These are phyloP conservation scores for Zarea fungicola DNA, from an alignment of 2,329 filamentous ascomycete genomes.

Conservation along the genomic window DNA sequence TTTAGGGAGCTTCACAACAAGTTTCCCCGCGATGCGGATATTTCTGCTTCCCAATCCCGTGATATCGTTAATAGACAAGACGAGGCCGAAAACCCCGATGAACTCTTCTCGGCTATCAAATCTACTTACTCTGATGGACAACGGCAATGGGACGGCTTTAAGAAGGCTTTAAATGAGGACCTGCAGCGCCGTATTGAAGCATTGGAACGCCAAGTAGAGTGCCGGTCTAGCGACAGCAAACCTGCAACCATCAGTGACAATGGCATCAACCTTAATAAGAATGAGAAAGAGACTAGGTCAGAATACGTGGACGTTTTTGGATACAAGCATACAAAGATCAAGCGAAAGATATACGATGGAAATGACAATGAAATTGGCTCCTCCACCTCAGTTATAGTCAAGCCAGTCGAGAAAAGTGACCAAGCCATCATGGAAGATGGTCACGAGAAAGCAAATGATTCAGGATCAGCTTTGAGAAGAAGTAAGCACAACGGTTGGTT, in stretches of 20 bases:
- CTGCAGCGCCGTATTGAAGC: constrained; percentile 12
- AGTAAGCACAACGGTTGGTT: constrained; percentile 11
- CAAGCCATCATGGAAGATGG: constrained; percentile 1
- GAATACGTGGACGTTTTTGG: constrained; percentile 40
- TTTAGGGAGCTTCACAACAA: constrained; percentile 15
- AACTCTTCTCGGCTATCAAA: constrained; percentile 35
- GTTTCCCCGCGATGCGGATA: constrained; percentile 3
- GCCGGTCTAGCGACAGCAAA: neutral
- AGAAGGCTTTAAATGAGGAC: constrained; percentile 29
- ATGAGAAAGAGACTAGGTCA: constrained; percentile 32
- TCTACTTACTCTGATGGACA: constrained; percentile 33
- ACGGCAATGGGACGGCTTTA: constrained; percentile 36
- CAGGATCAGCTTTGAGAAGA: too few relatives aligned
- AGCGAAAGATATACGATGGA: constrained; percentile 34
- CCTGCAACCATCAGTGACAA: neutral
- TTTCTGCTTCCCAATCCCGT: neutral
- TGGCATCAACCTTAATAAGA: constrained; percentile 23
- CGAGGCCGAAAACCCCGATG: constrained; percentile 34
- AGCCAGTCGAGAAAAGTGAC: constrained; percentile 23
- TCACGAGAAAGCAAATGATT: neutral
- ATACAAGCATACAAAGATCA: constrained; percentile 37
- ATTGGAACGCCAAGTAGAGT: constrained; percentile 3
- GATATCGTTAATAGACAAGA: neutral
- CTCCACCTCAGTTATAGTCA: constrained; percentile 30
- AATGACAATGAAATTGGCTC: constrained; percentile 37